Conservation (phyloP, 1,284 basidiomycete species). For the Irpex sp. region DNA sequence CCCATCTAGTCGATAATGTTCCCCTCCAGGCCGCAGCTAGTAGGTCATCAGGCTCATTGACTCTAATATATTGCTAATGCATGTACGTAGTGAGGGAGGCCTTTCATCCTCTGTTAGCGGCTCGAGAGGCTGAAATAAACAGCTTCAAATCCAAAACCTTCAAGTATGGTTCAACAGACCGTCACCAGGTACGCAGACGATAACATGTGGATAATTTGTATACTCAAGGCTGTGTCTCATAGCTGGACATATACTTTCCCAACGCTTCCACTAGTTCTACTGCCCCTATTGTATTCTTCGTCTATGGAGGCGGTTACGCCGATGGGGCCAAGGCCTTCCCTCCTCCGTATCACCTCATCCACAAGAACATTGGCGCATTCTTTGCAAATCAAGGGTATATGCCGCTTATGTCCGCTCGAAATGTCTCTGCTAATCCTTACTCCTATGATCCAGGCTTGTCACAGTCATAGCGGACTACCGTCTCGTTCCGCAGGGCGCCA, state of each 20-base stretch:
- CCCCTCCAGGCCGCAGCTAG: neutral
- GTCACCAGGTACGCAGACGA: constrained; percentile 45
- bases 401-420: neutral
- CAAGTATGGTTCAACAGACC: constrained; percentile 46
- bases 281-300: constrained; percentile 53
- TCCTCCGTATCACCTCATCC: constrained; percentile 44
- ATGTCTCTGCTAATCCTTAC: neutral
- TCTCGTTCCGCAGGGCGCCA: constrained; percentile 44
- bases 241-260: constrained; percentile 62
- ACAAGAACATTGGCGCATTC: constrained; percentile 54
- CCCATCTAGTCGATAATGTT: neutral
- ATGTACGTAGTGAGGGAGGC: constrained; percentile 23
- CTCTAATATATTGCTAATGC: neutral
- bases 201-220: too few species aligned
- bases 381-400: constrained; percentile 49
- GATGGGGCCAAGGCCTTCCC: constrained; percentile 43
- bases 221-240: neutral
- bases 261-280: constrained; percentile 24
- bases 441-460: constrained; percentile 33
- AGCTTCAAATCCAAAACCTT: constrained; percentile 46
- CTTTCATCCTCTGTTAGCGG: constrained; percentile 42
- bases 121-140: constrained; percentile 36
- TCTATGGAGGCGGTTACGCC: constrained; percentile 63
- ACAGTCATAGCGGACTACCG: constrained; percentile 64
- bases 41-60: neutral